Percentiles rank a stretch among this genome's conserved stretches.
Conservation (phyloP, 1,284 basidiomycete genomes). For the Coriolopsis trogii region DNA sequence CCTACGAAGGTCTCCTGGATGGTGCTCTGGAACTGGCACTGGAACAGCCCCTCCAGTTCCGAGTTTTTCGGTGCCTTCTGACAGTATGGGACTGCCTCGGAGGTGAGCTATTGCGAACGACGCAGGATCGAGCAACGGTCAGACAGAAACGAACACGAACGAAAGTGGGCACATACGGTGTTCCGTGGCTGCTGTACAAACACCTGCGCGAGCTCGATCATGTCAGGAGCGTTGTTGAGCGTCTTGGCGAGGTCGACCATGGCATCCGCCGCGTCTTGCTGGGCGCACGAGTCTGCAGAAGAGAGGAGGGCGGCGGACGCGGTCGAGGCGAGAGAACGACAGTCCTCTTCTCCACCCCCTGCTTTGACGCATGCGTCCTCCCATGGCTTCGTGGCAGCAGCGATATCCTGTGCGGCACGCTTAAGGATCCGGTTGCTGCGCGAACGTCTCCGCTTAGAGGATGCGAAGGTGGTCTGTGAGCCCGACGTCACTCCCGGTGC, state of each 20-base stretch:
- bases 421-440: slow-evolving; percentile 26
- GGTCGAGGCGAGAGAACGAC: slow-evolving; percentile 52
- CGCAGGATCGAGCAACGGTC: background rate
- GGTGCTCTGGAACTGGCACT: slow-evolving; percentile 43
- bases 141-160: no score
- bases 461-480: no score
- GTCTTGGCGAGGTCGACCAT: slow-evolving; percentile 63
- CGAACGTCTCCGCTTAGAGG: no score
- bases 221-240: slow-evolving; percentile 52
- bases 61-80: slow-evolving; percentile 40
- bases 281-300: slow-evolving; percentile 55
- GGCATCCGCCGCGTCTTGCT: slow-evolving; percentile 59
- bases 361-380: slow-evolving; percentile 42
- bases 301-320: slow-evolving; percentile 56
- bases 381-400: slow-evolving; percentile 41
- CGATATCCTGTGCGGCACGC: slow-evolving; percentile 42
- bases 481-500: no score
- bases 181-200: slow-evolving; percentile 62
- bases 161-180: slow-evolving; percentile 31
- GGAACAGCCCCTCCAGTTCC: slow-evolving; percentile 43
- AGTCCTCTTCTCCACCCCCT: slow-evolving; percentile 53
- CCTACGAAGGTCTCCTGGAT: slow-evolving; percentile 37
- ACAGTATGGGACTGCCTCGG: slow-evolving; percentile 40
- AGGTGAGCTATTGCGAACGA: slow-evolving; percentile 35
- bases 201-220: slow-evolving; percentile 60